Evolutionary conservation across 345 rosid species (phyloP).

Genomic region (Citrus cavaleriei): DNA sequence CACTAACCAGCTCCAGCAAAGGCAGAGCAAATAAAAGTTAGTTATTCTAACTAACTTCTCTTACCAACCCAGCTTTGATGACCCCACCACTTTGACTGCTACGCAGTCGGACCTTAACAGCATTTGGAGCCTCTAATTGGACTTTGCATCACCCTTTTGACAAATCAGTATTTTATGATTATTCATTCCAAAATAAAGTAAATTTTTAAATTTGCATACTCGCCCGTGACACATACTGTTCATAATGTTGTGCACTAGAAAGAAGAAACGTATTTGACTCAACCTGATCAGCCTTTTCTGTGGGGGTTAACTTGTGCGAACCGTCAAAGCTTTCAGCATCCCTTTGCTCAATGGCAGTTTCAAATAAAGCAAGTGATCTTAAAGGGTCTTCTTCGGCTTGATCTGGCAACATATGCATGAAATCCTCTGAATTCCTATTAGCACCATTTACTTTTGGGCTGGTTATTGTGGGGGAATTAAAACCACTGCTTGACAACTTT

Average conservation of each 20-base stretch:
- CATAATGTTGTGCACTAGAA: background rate
- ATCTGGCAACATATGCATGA: background rate
- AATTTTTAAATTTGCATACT: background rate
- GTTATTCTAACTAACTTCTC: background rate
- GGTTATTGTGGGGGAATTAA: background rate
- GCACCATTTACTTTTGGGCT: background rate
- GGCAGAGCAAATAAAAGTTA: background rate
- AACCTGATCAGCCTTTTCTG: background rate
- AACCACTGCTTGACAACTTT: background rate
- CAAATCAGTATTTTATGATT: background rate
- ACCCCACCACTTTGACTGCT: background rate
- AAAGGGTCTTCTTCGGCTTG: conserved; percentile 3
- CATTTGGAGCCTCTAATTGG: no score
- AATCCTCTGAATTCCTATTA: background rate
- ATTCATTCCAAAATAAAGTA: background rate
- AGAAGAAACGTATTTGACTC: conserved; percentile 6
- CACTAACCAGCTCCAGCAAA: background rate
- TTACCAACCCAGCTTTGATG: background rate
- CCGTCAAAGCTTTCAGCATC: conserved; percentile 2
- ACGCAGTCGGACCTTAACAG: background rate
- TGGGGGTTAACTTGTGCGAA: background rate
- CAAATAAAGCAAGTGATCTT: background rate
- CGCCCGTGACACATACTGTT: conserved; percentile 12
- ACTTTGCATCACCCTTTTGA: background rate
- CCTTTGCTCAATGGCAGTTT: background rate